Evolutionary conservation across 306 rosid genomes (phyloP).

Genomic region (Malus sieversii): DNA sequence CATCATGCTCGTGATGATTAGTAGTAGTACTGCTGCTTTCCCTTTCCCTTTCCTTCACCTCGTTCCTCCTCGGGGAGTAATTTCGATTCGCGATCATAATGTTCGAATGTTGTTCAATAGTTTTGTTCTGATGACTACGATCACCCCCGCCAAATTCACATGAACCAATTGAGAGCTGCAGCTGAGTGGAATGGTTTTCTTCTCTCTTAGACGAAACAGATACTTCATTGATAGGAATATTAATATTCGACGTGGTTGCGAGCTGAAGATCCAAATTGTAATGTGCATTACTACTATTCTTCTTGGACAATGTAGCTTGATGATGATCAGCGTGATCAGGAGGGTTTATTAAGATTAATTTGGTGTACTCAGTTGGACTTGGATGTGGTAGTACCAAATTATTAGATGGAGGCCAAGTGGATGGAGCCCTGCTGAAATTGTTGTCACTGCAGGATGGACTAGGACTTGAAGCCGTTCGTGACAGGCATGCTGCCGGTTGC

Average conservation of each 20-base stretch:
- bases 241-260: constrained; percentile 37
- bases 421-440: constrained; percentile 52
- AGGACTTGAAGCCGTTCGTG: constrained; percentile 94
- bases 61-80: not conserved
- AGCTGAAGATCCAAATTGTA: constrained; percentile 91
- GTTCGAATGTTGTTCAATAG: not conserved
- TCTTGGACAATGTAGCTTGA: not conserved
- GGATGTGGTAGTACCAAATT: not conserved
- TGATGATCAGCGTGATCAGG: constrained; percentile 28
- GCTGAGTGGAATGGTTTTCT: constrained; percentile 49
- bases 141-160: constrained; percentile 36
- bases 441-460: constrained; percentile 82
- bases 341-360: constrained; percentile 10
- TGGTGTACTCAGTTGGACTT: constrained; percentile 2
- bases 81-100: not conserved
- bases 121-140: constrained; percentile 2
- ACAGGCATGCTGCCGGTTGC: constrained; percentile 54
- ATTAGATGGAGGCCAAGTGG: constrained; percentile 25
- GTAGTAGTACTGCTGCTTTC: constrained; percentile 31
- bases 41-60: not conserved
- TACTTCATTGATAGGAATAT: constrained; percentile 18
- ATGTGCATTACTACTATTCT: constrained; percentile 1
- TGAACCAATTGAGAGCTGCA: constrained; percentile 87
- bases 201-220: constrained; percentile 34
- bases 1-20: not conserved